phyloP scores from a whole-genome alignment of 768 basidiomycete species.

The Zangia roseola region DNA sequence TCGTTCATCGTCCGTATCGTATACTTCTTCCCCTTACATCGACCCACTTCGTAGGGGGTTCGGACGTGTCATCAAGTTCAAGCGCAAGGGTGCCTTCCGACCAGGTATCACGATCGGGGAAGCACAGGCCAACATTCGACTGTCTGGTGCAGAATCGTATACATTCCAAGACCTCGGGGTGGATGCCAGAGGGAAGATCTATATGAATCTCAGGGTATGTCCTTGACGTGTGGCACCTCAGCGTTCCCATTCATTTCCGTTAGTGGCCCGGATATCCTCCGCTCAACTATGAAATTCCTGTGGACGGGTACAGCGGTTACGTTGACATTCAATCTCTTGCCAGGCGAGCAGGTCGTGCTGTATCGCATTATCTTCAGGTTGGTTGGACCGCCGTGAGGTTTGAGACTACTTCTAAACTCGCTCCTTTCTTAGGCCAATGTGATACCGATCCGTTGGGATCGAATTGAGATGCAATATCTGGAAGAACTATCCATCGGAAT shows the following conservation, averaged over 20 bases:
- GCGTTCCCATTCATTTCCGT: background rate
- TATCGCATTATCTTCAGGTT: slow-evolving; percentile 75
- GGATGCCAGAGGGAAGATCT: slow-evolving; percentile 57
- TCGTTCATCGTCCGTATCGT: slow-evolving; percentile 42
- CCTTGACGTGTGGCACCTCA: background rate
- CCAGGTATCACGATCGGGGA: slow-evolving; percentile 67
- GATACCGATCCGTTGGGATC: slow-evolving; percentile 68
- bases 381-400: slow-evolving; percentile 10
- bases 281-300: slow-evolving; percentile 72
- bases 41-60: slow-evolving; percentile 50
- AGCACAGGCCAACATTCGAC: slow-evolving; percentile 60
- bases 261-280: slow-evolving; percentile 73
- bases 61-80: slow-evolving; percentile 64
- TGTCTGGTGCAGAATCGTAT: slow-evolving; percentile 65
- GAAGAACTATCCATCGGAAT: slow-evolving; percentile 67
- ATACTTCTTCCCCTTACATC: slow-evolving; percentile 34
- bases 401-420: slow-evolving; percentile 8
- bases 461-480: slow-evolving; percentile 66
- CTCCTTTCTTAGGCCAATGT: slow-evolving; percentile 52
- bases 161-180: slow-evolving; percentile 62
- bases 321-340: slow-evolving; percentile 66
- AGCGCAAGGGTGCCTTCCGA: slow-evolving; percentile 65
- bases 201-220: slow-evolving; percentile 61
- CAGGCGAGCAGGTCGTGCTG: slow-evolving; percentile 66
- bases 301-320: slow-evolving; percentile 64